phyloP scores from a whole-genome alignment of 768 basidiomycete genomes.

The Psilocybe subaeruginosa region DNA sequence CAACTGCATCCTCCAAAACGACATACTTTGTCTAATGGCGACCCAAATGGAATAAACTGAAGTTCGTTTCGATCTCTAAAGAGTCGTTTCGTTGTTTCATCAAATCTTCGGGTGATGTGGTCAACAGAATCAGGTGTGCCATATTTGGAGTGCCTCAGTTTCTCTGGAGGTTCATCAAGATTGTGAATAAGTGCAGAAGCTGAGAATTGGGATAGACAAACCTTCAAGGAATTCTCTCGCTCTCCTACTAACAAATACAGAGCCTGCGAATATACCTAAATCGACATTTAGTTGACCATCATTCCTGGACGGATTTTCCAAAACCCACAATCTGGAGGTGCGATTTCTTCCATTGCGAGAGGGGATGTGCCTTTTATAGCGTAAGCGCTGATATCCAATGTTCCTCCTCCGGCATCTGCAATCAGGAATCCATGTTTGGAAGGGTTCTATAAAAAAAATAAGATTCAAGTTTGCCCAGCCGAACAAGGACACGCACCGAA shows the following conservation, averaged over 20 bases:
- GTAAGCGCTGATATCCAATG: slow-evolving; percentile 81
- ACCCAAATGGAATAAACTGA: slow-evolving; percentile 78
- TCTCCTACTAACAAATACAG: slow-evolving; percentile 79
- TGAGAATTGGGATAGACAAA: slow-evolving; percentile 25
- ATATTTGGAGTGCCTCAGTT: slow-evolving; percentile 74
- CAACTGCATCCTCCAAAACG: neutral
- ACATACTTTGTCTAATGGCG: slow-evolving; percentile 66
- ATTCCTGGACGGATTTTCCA: neutral
- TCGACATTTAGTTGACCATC: slow-evolving; percentile 2
- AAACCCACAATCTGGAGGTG: slow-evolving; percentile 75
- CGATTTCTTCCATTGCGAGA: slow-evolving; percentile 81
- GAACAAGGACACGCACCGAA: slow-evolving; percentile 47
- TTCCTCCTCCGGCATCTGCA: slow-evolving; percentile 82
- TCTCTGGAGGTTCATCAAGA: slow-evolving; percentile 44
- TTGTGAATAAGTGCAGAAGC: slow-evolving; percentile 3
- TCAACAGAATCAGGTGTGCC: slow-evolving; percentile 72
- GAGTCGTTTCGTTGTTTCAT: slow-evolving; percentile 81
- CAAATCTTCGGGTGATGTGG: slow-evolving; percentile 79
- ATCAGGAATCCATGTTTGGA: slow-evolving; percentile 80
- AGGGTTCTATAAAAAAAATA: slow-evolving; percentile 49
- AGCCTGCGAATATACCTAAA: slow-evolving; percentile 78
- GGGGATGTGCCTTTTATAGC: slow-evolving; percentile 71
- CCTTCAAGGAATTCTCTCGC: slow-evolving; percentile 76
- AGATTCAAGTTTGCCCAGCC: neutral
- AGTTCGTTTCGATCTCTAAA: slow-evolving; percentile 70